Base-by-base conservation (phyloP, 2,329 filamentous ascomycete genomes). In the Scytalidium sp. region DNA sequence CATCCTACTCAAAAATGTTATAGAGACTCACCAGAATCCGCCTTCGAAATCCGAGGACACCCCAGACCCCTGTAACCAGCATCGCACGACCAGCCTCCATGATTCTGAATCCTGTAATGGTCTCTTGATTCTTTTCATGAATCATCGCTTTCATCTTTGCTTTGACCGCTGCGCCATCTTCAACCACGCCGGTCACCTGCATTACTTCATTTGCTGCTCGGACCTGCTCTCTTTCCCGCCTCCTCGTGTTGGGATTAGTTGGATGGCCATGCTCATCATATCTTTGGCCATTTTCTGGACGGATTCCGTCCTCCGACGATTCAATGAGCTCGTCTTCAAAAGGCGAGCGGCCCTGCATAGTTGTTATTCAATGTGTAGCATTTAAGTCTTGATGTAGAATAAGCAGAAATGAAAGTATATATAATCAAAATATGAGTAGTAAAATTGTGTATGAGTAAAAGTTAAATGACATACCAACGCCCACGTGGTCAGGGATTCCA, bases 131-230 rank as follows among this genome's bases (percentile, higher is more conserved):
- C 47, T 57, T 59, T 1, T 56, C 51, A 9, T 49, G 19, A 15
- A 50, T 50, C 6, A 49, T 45, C 44, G 56, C 50, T 8, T 42
- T 55, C 3, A 52, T 56, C 44, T 60, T 62, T 13, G 41, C 48
- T 27, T 56, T 63, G 19, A 58, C 59, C 19, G 55, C 57, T 22
- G 49, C 39, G 13, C 56, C 53, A 43, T 65, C 59, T 50, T 67
- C 65, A 10, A 67, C 61, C 15, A 67, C 56, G 19, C 65, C 65
- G 10, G 64, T 65, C 22, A 62, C 63, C 45, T 63, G 60, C 62
- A 67, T 64, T 22, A 67, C 65, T 54, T 67, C 65, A 47, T 67
- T 67, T 27, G 64, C 62, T 19, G 65, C 64, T 23, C 64, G 57
- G 20, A 67, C 60, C 21, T 64, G 58, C 15, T 67, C 63, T 43